phyloP scores from a whole-genome alignment of 805 yeast species.

The Lipomyces japonicus region DNA sequence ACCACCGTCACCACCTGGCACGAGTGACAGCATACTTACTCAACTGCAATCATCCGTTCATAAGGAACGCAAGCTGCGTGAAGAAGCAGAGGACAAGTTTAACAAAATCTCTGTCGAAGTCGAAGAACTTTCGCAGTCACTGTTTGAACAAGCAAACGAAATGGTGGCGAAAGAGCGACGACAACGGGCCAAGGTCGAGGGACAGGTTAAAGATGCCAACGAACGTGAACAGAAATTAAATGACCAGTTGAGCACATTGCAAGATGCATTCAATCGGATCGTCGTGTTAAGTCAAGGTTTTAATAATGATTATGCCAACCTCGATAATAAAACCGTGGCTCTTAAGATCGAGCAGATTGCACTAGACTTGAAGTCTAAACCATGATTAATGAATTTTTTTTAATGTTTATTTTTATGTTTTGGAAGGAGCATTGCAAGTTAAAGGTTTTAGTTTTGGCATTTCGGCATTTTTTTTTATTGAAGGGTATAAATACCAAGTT shows the following conservation, averaged over 20 bases:
- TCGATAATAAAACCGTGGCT: slow-evolving; percentile 8
- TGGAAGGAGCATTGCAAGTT: too few species aligned
- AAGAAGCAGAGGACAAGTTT: slow-evolving; percentile 27
- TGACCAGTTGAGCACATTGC: slow-evolving; percentile 11
- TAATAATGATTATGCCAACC: too few species aligned
- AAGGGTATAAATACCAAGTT: too few species aligned
- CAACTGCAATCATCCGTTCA: slow-evolving; percentile 7
- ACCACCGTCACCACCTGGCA: slow-evolving; percentile 5
- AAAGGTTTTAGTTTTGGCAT: too few species aligned
- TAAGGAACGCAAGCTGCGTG: slow-evolving; percentile 26
- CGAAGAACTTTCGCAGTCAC: slow-evolving; percentile 29
- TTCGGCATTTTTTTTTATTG: too few species aligned
- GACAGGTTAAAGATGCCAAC: slow-evolving; percentile 9
- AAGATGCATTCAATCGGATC: slow-evolving; percentile 18
- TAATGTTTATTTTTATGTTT: too few species aligned
- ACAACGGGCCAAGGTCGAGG: slow-evolving; percentile 23
- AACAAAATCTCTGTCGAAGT: slow-evolving; percentile 24
- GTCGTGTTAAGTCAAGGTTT: too few species aligned
- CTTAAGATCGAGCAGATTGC: slow-evolving; percentile 12
- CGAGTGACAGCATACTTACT: slow-evolving; percentile 6
- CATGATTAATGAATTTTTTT: too few species aligned
- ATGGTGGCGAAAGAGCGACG: slow-evolving; percentile 29
- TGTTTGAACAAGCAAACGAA: slow-evolving; percentile 31
- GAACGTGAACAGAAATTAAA: slow-evolving; percentile 14
- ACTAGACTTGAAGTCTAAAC: too few species aligned